Base-by-base conservation (phyloP, 1,284 basidiomycete species). In the Ganoderma sp. region DNA sequence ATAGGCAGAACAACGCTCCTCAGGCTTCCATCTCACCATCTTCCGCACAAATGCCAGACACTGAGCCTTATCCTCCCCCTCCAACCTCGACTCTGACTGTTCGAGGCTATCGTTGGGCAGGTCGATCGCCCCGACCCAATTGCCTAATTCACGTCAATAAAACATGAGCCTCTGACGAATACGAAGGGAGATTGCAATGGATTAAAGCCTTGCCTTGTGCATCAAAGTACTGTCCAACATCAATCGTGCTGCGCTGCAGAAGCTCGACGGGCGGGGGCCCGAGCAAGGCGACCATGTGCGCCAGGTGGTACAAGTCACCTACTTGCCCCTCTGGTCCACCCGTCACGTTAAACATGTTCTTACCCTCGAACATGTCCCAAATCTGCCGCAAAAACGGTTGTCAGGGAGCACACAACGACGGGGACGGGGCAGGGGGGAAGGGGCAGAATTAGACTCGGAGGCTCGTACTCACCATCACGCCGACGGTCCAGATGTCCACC, bases 401-500 rank as follows among this genome's bases (percentile, higher is more conserved):
- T 39, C 37, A 39, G 37, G 10, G 37, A 39, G 37, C 37, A 39
- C 37, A 41, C 63, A 15, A 64, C 43, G 42, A 32, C 32, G 3
- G 32, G 32, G 32, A 32, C 25, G 25, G 25, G 25, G 25, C 25
- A 28, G 32, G 32, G 3, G 32, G 32, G 32, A 5, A 2, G 32
- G 28, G 7, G 58, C 2, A 28, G 25, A 28, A 28, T 22, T 1
- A 28, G 25, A 22, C 22, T 5, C 2, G 42, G 17, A 41, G 28
- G 19, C 45, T 9, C 10, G 12, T 67, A 56, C 52, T 60, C 59
- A 78, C 77, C 73, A 77, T 61, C 22, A 70, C 68, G 7, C 75
- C 75, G 52, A 77, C 59, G n/a, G 73, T 73, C 76, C 77, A 78
- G 10, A 78, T 74, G 61, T 78, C 77, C 19, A 75, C 73, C 60